phyloP scores from a whole-genome alignment of 2,329 filamentous ascomycete species.

The Penicillium sp. region DNA sequence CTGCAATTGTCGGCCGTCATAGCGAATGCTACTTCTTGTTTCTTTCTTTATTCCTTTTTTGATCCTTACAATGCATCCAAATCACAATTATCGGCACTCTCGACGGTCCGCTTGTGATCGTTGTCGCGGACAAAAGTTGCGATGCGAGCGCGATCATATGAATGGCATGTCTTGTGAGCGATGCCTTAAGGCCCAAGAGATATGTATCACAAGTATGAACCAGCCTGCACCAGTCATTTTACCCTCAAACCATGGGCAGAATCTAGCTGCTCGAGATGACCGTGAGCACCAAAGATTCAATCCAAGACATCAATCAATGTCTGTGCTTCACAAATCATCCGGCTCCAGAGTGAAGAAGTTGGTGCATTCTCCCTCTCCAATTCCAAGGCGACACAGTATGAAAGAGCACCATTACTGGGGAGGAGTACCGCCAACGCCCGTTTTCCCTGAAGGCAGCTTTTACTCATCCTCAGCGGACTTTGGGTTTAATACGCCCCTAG shows the following conservation, averaged over 20 bases:
- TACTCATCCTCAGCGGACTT: not conserved
- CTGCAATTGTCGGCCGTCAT: not conserved
- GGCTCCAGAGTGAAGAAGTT: conserved; percentile 14
- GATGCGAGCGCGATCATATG: conserved; percentile 25
- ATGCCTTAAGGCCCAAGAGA: conserved; percentile 27
- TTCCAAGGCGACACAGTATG: not conserved
- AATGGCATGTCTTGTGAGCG: conserved; percentile 25
- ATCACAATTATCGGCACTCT: conserved; percentile 24
- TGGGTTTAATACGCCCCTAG: not conserved
- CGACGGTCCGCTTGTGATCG: conserved; percentile 26
- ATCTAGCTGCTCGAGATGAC: conserved; percentile 2
- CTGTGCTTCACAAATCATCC: conserved; percentile 17
- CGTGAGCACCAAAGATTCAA: not conserved
- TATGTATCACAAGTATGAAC: conserved; percentile 23
- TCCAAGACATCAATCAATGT: conserved; percentile 2
- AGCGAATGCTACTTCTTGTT: not conserved
- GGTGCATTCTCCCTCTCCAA: not conserved
- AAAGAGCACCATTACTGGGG: conserved; percentile 6
- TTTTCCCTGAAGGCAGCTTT: not conserved
- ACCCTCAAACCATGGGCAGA: not conserved
- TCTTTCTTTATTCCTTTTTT: no score
- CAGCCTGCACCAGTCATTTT: conserved; percentile 12
- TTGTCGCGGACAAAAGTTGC: conserved; percentile 27
- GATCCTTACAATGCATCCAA: conserved; percentile 16
- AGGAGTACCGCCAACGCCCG: not conserved